A percentile compares a stretch with the other conserved stretches of the same genome.
These are phyloP conservation scores for Trametes coccinea DNA, from an alignment of 768 basidiomycete species.

Conservation along the genomic window DNA sequence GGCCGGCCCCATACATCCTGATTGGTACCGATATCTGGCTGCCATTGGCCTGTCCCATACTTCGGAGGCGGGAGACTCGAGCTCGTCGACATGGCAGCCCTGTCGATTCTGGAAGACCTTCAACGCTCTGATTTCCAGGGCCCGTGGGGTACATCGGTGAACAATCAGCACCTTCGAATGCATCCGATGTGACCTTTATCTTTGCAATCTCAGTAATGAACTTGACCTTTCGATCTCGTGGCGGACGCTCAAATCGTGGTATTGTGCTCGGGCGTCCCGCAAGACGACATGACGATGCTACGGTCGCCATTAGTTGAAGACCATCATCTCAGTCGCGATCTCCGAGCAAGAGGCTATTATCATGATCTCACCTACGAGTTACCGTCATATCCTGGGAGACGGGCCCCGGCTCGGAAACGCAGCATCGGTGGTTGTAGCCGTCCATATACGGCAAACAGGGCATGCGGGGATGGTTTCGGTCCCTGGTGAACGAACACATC, in stretches of 20 bases:
- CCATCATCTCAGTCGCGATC: too few species aligned
- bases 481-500: conserved; percentile 7
- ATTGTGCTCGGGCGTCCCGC: too few species aligned
- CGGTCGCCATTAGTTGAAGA: not conserved
- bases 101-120: not conserved
- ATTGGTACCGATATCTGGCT: not conserved
- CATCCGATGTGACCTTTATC: not conserved
- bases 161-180: not conserved
- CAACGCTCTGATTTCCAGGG: not conserved
- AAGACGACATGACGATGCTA: too few species aligned
- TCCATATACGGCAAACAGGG: not conserved
- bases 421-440: not conserved
- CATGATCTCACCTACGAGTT: conserved; percentile 1
- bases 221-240: not conserved
- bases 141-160: not conserved
- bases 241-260: too few species aligned
- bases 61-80: not conserved
- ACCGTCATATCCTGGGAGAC: not conserved
- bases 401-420: not conserved
- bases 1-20: not conserved
- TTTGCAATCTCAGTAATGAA: not conserved
- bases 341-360: not conserved
- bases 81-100: conserved; percentile 15
- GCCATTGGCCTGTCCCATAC: not conserved
- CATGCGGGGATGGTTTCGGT: not conserved